Base-by-base conservation (phyloP, 208 protist genomes). In the Wallacemonas collosoma region DNA sequence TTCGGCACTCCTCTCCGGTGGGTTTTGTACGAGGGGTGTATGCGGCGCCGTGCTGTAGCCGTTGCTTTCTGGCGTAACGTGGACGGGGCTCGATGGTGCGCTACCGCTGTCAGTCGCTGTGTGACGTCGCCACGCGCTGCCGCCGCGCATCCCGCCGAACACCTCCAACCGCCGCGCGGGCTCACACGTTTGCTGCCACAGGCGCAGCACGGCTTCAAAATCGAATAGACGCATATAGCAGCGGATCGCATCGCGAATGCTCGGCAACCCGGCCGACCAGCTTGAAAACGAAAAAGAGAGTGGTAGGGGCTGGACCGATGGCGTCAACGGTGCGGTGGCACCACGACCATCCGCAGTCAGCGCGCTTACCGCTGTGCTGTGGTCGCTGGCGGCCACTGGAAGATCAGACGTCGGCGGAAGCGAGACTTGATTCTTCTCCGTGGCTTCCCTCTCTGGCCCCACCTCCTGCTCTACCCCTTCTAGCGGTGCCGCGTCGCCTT, bases 201-300 rank as follows among this genome's bases (percentile, higher is more conserved):
- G 73, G 11, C 64, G 80, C 45, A 96, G 73, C 47, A 92, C 82
- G 26, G 76, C 68, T 35, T 89, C 73, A 76, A 96, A 94, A 75
- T 96, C 86, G 40, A 82, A 85, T 14, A 83, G 53, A 44, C 76
- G 63, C 54, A 90, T 72, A 79, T 90, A 89, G 70, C 88, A 90
- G 1, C 91, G 91, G 79, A 94, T 89, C n/a, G 89, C 91, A 1
- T 78, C 83, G 14, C 72, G 55, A 35, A 91, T 63, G 55, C 56
- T 50, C 54, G 57, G 36, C 63, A 65, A 9, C 35, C 7, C 43
- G 3, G 60, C 9, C 4, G 40, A 3, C 60, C 60, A 65, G 8
- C 26, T 38, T 15, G 17, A 50, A 6, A 6, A 50, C 45, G 45
- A 50, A 50, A 50, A 50, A 12, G 45, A 6, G 8, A 50, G 12